phyloP scores from a whole-genome alignment of 768 basidiomycete species.

The Trametes villosa region DNA sequence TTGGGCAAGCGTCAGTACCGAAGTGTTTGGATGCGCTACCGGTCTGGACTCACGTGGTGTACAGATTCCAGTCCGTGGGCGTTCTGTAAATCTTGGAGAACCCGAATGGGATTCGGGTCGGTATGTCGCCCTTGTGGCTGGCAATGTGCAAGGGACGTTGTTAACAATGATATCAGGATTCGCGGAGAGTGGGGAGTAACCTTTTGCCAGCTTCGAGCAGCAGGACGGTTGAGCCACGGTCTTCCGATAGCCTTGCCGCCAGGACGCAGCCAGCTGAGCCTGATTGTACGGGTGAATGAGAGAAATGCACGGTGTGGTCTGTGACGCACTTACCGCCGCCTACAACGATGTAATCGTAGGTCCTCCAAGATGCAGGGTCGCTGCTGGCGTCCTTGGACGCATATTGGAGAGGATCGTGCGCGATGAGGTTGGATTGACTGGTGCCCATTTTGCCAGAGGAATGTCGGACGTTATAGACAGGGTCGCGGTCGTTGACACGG shows the following conservation, averaged over 20 bases:
- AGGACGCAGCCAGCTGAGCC: slow-evolving; percentile 51
- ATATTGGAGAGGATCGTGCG: not conserved
- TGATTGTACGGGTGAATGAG: slow-evolving; percentile 22
- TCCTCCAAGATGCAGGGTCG: not conserved
- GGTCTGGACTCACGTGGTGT: slow-evolving; percentile 7
- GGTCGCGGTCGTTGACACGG: too few relatives aligned
- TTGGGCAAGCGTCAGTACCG: not conserved
- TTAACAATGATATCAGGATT: too few relatives aligned
- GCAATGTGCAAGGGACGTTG: too few relatives aligned
- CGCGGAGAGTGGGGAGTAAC: too few relatives aligned
- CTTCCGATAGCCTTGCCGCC: slow-evolving; percentile 50
- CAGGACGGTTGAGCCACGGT: slow-evolving; percentile 45
- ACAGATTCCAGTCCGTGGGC: slow-evolving; percentile 45
- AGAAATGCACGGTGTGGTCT: not conserved
- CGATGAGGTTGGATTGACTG: not conserved
- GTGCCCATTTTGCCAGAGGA: not conserved
- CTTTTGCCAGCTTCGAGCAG: slow-evolving; percentile 50
- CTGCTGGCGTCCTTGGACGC: not conserved
- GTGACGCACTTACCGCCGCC: slow-evolving; percentile 37
- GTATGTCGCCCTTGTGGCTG: slow-evolving; percentile 15
- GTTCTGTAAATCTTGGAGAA: slow-evolving; percentile 44
- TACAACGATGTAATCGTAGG: slow-evolving; percentile 39
- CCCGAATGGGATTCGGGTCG: slow-evolving; percentile 23
- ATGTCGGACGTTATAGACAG: not conserved
- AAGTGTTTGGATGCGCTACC: not conserved